Evolutionary conservation across 1,284 basidiomycete species (phyloP).

Genomic region (Pyrrhoderma noxium): DNA sequence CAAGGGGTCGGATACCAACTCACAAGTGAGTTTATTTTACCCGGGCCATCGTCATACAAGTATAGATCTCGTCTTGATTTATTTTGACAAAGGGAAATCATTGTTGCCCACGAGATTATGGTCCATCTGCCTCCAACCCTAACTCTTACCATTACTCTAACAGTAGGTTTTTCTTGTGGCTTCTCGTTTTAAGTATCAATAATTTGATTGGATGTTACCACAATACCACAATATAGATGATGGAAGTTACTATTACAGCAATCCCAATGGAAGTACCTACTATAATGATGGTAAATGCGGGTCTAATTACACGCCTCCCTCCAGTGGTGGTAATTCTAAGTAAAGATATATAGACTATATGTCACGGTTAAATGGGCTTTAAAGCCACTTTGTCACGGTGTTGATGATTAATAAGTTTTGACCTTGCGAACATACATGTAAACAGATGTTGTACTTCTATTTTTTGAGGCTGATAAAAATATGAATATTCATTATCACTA

Average conservation of each 20-base stretch:
- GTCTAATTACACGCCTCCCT: conserved; percentile 17
- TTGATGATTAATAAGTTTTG: no score
- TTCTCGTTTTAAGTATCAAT: no score
- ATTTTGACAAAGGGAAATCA: conserved; percentile 14
- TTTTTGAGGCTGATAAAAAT: no score
- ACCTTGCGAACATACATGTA: no score
- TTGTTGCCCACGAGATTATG: conserved; percentile 19
- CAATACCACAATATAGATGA: neutral
- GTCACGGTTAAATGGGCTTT: no score
- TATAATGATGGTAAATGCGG: conserved; percentile 19
- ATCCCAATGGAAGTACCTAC: conserved; percentile 20
- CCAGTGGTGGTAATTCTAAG: no score
- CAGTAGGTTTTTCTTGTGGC: neutral
- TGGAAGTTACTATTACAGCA: conserved; percentile 21
- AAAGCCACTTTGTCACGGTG: no score
- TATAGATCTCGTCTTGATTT: neutral
- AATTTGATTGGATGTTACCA: neutral
- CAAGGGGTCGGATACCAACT: conserved; percentile 17
- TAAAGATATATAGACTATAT: no score
- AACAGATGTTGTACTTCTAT: no score
- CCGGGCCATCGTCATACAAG: no score
- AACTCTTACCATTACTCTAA: conserved; percentile 18
- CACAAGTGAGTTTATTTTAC: conserved; percentile 6
- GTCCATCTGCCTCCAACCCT: conserved; percentile 13
- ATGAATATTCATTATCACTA: no score